Evolutionary conservation across 192 early-diverging fungal species (phyloP), one percentile per base, ranked within the genome.

Genomic region (Backusella tuberculispora): DNA sequence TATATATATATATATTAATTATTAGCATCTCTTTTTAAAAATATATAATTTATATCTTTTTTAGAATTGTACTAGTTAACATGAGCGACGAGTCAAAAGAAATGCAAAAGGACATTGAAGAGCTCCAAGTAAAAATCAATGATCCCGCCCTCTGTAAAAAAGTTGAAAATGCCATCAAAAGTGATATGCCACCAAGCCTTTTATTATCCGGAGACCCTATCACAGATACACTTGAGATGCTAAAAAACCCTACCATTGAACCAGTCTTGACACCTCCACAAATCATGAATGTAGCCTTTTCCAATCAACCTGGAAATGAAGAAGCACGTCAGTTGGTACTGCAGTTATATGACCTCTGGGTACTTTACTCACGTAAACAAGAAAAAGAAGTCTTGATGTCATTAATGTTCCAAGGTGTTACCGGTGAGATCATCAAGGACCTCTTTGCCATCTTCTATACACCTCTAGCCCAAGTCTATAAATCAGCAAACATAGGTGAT

Each of bases 391-490:
- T 81, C 29, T 66, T 89, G 78, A 84, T 83, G 73, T 74, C 75
- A 5, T 63, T 89, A 5, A 65, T 89, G 63, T 85, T 84, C 71
- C 85, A 87, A 42, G 79, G 85, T 6, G 79, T 84, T 3, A 86
- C 88, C 9, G 86, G 86, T 13, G 85, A 86, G 44, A 73, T 89
- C 21, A 74, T 89, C 19, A 84, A 84, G 50, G 88, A 89, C n/a
- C 50, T 85, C 24, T 80, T 89, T 56, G 74, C 85, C 17, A 85
- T 89, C 56, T 89, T 89, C 68, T 89, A 89, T 68, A 74, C 85
- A 34, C 88, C 88, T 14, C 69, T 89, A n/a, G 85, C 86, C 17
- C 74, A 84, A 71, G 82, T 89, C 2, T 89, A 89, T 73, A 86
- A 85, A 70, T 72, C 83, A 7, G 88, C 88, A 29, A 89, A 89